Percentiles rank a stretch among this genome's conserved stretches.
phyloP scores from a whole-genome alignment of 345 rosid genomes.

The Iberis pinnata region DNA sequence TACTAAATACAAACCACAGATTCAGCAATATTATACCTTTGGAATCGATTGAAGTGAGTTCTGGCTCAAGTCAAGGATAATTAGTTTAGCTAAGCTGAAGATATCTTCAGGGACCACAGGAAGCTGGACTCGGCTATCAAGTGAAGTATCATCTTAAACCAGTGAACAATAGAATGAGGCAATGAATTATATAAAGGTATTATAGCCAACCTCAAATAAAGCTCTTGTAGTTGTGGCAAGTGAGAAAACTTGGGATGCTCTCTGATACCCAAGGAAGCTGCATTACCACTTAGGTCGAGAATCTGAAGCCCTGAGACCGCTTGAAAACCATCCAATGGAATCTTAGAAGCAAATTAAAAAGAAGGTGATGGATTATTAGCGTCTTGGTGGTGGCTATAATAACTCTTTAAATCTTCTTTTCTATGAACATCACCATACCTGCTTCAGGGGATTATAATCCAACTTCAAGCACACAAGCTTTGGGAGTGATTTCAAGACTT shows the following conservation, averaged over 20 bases:
- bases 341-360: conserved; percentile 37
- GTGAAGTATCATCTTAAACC: conserved; percentile 9
- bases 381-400: conserved; percentile 3
- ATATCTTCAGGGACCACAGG: conserved; percentile 59
- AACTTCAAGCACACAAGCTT: conserved; percentile 70
- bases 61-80: conserved; percentile 73
- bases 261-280: conserved; percentile 37
- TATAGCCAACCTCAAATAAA: conserved; percentile 66
- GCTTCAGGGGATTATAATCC: conserved; percentile 65
- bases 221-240: conserved; percentile 68
- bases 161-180: background rate
- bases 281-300: conserved; percentile 74
- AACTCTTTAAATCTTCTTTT: background rate
- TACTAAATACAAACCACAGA: conserved; percentile 4
- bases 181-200: background rate
- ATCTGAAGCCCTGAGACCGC: conserved; percentile 61
- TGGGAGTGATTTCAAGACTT: conserved; percentile 52
- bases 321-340: conserved; percentile 69
- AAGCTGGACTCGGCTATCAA: conserved; percentile 62
- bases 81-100: conserved; percentile 48
- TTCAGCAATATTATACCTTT: conserved; percentile 33
- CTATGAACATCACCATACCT: conserved; percentile 38
- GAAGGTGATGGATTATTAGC: conserved; percentile 18
- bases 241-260: conserved; percentile 54
- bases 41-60: conserved; percentile 66